These are phyloP conservation scores for Botrytis tulipae DNA, from an alignment of 2,329 filamentous ascomycete species.

Conservation along the genomic window DNA sequence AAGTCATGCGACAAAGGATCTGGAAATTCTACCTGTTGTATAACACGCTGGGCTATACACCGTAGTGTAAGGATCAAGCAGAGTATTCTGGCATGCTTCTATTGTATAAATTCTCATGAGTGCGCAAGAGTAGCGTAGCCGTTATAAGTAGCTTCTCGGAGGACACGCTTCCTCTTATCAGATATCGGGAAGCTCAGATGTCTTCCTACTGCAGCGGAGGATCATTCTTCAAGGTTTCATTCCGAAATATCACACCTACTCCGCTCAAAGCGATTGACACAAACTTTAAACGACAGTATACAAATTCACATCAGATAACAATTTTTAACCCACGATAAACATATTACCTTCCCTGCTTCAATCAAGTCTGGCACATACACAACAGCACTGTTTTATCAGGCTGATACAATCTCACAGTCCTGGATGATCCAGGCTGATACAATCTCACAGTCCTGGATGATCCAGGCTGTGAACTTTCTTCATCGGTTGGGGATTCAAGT, in stretches of 20 bases:
- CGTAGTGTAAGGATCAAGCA: background rate
- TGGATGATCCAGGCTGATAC: too few relatives aligned
- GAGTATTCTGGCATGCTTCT: background rate
- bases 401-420: too few relatives aligned
- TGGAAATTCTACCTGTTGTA: too few relatives aligned
- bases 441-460: too few relatives aligned
- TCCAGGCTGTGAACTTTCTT: too few relatives aligned
- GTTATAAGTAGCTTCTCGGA: background rate
- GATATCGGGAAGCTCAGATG: fast-evolving
- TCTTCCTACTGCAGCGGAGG: background rate
- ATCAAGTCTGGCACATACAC: fast-evolving
- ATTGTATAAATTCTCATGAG: background rate
- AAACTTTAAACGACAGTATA: background rate
- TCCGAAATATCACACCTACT: fast-evolving
- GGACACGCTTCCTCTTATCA: background rate
- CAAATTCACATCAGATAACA: fast-evolving
- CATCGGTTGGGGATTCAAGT: background rate
- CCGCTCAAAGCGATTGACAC: fast-evolving
- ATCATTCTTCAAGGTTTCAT: background rate
- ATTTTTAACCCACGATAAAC: background rate
- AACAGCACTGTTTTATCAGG: background rate
- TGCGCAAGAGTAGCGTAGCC: background rate
- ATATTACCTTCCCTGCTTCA: background rate
- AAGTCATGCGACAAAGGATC: background rate
- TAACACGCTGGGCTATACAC: background rate